phyloP scores from a whole-genome alignment of 805 yeast genomes.

The Sporopachydermia lactativora region DNA sequence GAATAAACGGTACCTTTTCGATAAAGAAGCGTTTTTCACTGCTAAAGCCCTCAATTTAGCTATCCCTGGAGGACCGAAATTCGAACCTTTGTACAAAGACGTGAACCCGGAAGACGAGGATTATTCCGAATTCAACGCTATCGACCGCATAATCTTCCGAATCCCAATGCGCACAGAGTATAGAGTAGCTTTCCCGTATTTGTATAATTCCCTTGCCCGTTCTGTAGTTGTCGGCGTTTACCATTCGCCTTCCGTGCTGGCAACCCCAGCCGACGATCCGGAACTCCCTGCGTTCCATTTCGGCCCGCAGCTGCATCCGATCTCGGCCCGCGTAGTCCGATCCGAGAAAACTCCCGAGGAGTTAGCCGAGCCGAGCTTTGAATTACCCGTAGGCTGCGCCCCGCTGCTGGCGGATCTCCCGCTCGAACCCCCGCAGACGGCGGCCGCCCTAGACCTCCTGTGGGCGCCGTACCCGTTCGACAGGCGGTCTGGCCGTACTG shows the following conservation, averaged over 20 bases:
- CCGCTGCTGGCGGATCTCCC: slow-evolving; percentile 39
- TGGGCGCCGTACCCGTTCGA: slow-evolving; percentile 83
- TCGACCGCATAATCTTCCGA: slow-evolving; percentile 78
- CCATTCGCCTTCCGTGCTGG: slow-evolving; percentile 45
- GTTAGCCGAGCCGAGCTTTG: slow-evolving; percentile 24
- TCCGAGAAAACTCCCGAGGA: slow-evolving; percentile 14
- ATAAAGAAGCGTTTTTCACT: slow-evolving; percentile 67
- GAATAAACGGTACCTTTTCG: slow-evolving; percentile 59
- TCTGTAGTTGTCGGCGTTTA: slow-evolving; percentile 50
- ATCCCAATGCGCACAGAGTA: slow-evolving; percentile 69
- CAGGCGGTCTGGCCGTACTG: slow-evolving; percentile 52
- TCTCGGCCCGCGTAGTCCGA: slow-evolving; percentile 21
- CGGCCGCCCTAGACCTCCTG: slow-evolving; percentile 48
- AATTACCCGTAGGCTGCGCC: slow-evolving; percentile 26
- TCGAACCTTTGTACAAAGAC: slow-evolving; percentile 71
- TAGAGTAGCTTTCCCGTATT: slow-evolving; percentile 71
- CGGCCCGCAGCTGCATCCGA: slow-evolving; percentile 41
- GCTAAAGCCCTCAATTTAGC: slow-evolving; percentile 83
- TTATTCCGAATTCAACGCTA: slow-evolving; percentile 78
- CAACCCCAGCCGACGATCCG: slow-evolving; percentile 31
- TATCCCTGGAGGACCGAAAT: slow-evolving; percentile 92
- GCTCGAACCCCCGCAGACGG: slow-evolving; percentile 31
- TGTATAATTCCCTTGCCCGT: slow-evolving; percentile 68
- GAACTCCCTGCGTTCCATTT: slow-evolving; percentile 43
- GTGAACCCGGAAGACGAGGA: slow-evolving; percentile 58